phyloP scores from a whole-genome alignment of 106 monocot genomes.

The Phalaenopsis equestris region DNA sequence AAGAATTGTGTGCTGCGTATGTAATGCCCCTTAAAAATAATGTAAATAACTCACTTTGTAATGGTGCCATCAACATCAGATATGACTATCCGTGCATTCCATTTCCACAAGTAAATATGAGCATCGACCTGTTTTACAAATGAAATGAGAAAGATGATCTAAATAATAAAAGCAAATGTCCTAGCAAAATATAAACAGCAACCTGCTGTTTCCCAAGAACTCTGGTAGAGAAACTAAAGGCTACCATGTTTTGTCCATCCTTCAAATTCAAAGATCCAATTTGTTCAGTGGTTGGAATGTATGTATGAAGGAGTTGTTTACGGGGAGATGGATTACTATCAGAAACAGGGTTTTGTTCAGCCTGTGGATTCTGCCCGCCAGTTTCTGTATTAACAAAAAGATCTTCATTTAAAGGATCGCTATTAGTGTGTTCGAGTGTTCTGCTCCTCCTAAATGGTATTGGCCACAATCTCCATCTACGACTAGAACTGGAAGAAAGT shows the following conservation, averaged over 20 bases:
- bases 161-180: constrained; percentile 8
- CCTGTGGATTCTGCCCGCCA: constrained; percentile 30
- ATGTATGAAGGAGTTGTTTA: constrained; percentile 65
- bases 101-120: constrained; percentile 94
- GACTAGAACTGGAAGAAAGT: constrained; percentile 29
- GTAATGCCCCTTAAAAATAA: not conserved
- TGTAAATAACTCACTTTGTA: constrained; percentile 57
- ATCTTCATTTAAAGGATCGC: constrained; percentile 50
- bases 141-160: constrained; percentile 7
- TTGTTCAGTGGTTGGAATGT: constrained; percentile 79
- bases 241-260: constrained; percentile 77
- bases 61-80: constrained; percentile 99
- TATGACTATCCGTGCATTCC: constrained; percentile 95
- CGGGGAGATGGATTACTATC: constrained; percentile 37
- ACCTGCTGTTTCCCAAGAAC: constrained; percentile 89
- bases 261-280: constrained; percentile 82
- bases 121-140: constrained; percentile 71
- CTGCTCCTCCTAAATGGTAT: constrained; percentile 66
- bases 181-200: not conserved
- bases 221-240: constrained; percentile 90
- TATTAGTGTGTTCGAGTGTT: constrained; percentile 53
- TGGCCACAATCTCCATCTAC: constrained; percentile 88
- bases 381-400: constrained; percentile 67
- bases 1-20: too few relatives aligned
- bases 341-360: constrained; percentile 23